Evolutionary conservation across 495 filamentous ascomycete genomes (phyloP).

Genomic region (Cercophora samala): DNA sequence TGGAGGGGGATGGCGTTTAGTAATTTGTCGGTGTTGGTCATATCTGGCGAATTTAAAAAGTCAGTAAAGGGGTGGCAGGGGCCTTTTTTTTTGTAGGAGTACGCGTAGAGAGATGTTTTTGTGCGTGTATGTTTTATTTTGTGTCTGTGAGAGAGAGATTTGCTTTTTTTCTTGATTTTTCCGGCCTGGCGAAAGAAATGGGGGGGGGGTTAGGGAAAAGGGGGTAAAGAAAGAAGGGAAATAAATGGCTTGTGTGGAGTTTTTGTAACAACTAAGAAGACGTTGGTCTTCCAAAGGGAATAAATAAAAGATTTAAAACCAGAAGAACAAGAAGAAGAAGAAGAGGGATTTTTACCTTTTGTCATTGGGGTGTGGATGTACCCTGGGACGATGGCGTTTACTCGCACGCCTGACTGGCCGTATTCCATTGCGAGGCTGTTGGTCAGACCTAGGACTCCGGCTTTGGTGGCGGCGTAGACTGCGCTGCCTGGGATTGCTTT

Average conservation of each 20-base stretch:
- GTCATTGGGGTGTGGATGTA: conserved; percentile 82
- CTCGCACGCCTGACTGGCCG: conserved; percentile 56
- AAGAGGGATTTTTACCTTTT: conserved; percentile 46
- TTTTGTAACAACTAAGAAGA: not conserved
- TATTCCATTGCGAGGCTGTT: conserved; percentile 65
- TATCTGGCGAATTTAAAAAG: not conserved
- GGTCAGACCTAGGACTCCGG: conserved; percentile 63
- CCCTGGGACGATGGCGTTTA: conserved; percentile 79
- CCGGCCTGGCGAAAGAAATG: not conserved
- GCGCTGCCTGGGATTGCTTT: conserved; percentile 63
- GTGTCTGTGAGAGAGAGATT: not conserved
- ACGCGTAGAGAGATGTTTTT: not conserved
- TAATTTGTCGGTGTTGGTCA: conserved; percentile 24
- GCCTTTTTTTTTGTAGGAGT: not conserved
- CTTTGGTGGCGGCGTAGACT: conserved; percentile 76
- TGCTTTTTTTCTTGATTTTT: not conserved
- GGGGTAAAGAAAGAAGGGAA: not conserved
- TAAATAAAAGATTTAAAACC: not conserved
- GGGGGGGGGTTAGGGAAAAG: not conserved
- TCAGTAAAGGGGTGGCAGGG: not conserved
- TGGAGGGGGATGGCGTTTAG: conserved; percentile 55
- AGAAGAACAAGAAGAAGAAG: not conserved
- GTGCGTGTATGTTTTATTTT: not conserved
- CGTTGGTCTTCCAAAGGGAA: not conserved
- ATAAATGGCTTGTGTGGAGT: not conserved